Percentiles rank a stretch among this genome's conserved stretches.
Conservation (phyloP, 805 yeast species). For the Ascoidea asiatica region DNA sequence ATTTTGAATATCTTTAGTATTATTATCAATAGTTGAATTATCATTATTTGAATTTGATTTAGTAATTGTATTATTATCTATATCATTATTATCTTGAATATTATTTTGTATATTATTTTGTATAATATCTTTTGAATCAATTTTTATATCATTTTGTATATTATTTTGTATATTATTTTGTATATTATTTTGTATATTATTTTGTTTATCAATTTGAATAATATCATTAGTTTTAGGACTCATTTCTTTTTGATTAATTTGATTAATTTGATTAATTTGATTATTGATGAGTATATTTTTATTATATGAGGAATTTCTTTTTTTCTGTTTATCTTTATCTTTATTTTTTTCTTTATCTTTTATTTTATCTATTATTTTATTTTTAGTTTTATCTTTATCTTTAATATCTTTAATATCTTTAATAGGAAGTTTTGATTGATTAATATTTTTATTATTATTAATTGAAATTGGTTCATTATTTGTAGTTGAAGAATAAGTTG, state of each 20-base stretch:
- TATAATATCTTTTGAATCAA: constrained; percentile 1
- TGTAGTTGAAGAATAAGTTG: too few relatives aligned
- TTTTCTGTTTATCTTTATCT: constrained; percentile 5
- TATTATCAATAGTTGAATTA: constrained; percentile 4
- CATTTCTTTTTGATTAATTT: constrained; percentile 16
- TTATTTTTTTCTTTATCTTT: not conserved
- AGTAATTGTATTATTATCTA: constrained; percentile 1
- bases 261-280: constrained; percentile 13
- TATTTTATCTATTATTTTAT: too few relatives aligned
- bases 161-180: constrained; percentile 4
- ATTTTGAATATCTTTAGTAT: not conserved
- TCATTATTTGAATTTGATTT: constrained; percentile 3
- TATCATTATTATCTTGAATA: constrained; percentile 4
- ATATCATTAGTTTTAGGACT: constrained; percentile 17
- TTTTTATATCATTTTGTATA: constrained; percentile 6
- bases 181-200: constrained; percentile 5
- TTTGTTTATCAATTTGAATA: constrained; percentile 8
- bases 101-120: not conserved
- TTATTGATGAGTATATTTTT: constrained; percentile 13
- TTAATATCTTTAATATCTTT: too few relatives aligned
- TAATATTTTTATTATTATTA: too few relatives aligned
- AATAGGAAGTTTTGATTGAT: too few relatives aligned
- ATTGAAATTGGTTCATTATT: not conserved
- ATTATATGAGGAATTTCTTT: constrained; percentile 13
- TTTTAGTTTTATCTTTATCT: too few relatives aligned